Conservation (phyloP, 2,329 filamentous ascomycete genomes). For the Botrytis fabae region DNA sequence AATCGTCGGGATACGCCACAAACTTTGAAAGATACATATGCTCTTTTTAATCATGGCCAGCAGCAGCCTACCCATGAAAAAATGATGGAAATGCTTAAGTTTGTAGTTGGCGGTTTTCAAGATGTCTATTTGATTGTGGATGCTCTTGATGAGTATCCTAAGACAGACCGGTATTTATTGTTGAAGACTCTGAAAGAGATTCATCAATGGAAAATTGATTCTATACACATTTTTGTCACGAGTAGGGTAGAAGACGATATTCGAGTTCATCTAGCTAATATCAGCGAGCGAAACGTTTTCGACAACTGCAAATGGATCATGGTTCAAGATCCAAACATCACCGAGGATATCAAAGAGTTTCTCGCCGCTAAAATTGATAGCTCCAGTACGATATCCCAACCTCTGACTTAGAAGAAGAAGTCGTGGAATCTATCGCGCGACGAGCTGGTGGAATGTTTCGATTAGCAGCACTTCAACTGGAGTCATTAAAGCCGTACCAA, state of each 20-base stretch:
- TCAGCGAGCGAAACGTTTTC: not conserved
- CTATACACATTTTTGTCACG: not conserved
- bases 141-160: not conserved
- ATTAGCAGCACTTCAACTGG: constrained; percentile 28
- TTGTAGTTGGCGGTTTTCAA: not conserved
- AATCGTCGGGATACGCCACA: not conserved
- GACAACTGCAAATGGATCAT: not conserved
- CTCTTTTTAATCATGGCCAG: not conserved
- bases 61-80: not conserved
- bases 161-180: not conserved
- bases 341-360: not conserved
- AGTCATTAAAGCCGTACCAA: constrained; percentile 5
- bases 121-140: not conserved
- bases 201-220: not conserved
- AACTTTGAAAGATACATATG: not conserved
- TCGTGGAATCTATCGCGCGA: not conserved
- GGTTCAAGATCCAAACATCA: not conserved
- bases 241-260: not conserved
- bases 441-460: constrained; percentile 26
- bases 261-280: not conserved
- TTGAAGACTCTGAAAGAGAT: not conserved
- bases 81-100: not conserved
- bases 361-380: not conserved
- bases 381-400: no score
- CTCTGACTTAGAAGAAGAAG: not conserved